phyloP scores from a whole-genome alignment of 2,329 filamentous ascomycete genomes.

The Colletotrichum ledebouriae region DNA sequence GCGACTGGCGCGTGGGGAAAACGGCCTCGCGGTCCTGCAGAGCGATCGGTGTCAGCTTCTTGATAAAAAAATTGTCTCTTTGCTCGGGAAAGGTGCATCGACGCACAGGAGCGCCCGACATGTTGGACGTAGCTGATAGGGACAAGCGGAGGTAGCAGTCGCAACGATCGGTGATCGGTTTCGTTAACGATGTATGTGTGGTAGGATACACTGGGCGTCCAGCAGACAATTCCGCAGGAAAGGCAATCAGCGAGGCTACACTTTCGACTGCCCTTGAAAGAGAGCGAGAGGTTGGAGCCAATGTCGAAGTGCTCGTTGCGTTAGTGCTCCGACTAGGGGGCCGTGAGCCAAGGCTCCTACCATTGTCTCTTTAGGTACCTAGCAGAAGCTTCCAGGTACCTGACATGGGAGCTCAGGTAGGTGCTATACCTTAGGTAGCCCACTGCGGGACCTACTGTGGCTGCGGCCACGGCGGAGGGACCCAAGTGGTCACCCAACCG shows the following conservation, averaged over 20 bases:
- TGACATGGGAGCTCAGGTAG: too few relatives aligned
- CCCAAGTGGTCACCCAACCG: too few relatives aligned
- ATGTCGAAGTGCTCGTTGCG: constrained; percentile 12
- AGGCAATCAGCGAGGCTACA: not conserved
- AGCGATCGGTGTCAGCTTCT: constrained; percentile 11
- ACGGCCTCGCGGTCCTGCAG: constrained; percentile 90
- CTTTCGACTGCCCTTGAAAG: not conserved
- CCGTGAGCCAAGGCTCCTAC: too few relatives aligned
- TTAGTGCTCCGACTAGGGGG: constrained; percentile 21
- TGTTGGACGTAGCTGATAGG: constrained; percentile 41
- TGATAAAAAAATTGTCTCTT: not conserved
- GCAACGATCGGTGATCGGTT: not conserved
- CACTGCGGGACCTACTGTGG: too few relatives aligned
- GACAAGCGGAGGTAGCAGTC: not conserved
- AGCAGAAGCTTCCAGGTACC: too few relatives aligned
- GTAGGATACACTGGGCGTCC: not conserved
- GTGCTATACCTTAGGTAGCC: too few relatives aligned
- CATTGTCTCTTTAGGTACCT: too few relatives aligned
- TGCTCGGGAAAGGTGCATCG: not conserved
- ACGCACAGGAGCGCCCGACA: constrained; percentile 58
- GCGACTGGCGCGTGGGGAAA: constrained; percentile 96
- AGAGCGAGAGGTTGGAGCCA: constrained; percentile 1
- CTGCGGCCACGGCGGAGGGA: too few relatives aligned
- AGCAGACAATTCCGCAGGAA: not conserved
- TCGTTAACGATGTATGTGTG: not conserved